Evolutionary conservation across 768 basidiomycete species (phyloP).

Genomic region (Piloderma croceum): DNA sequence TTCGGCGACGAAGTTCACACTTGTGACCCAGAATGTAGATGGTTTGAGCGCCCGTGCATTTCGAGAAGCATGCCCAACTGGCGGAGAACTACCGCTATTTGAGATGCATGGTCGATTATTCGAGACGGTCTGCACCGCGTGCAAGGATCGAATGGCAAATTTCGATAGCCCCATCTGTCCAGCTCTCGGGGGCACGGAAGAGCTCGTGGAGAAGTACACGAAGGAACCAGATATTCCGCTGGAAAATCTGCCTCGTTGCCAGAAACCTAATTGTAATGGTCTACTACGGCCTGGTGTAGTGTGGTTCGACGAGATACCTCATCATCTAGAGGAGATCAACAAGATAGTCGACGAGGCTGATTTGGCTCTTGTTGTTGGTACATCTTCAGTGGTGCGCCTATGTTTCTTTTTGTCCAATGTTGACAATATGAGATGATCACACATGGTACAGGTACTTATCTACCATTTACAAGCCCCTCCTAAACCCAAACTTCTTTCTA

Average conservation of each 20-base stretch:
- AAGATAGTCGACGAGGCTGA: constrained; percentile 41
- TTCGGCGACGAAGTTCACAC: constrained; percentile 6
- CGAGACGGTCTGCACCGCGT: constrained; percentile 18
- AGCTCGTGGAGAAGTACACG: constrained; percentile 13
- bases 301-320: constrained; percentile 50
- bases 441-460: too few species aligned
- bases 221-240: constrained; percentile 29
- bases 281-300: constrained; percentile 50
- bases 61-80: background rate
- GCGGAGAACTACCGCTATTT: too few species aligned
- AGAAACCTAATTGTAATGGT: constrained; percentile 34
- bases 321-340: constrained; percentile 34
- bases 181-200: constrained; percentile 17
- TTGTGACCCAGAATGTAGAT: constrained; percentile 15
- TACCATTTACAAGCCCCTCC: too few species aligned
- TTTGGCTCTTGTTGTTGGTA: constrained; percentile 52
- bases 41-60: constrained; percentile 9
- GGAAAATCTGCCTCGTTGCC: constrained; percentile 39
- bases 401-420: too few species aligned
- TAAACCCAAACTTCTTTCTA: too few species aligned
- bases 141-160: constrained; percentile 10
- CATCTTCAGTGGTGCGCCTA: constrained; percentile 49
- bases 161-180: too few species aligned
- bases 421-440: too few species aligned
- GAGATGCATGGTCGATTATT: constrained; percentile 28